These are phyloP conservation scores for Amylocarpus encephaloides DNA, from an alignment of 2,329 filamentous ascomycete genomes.

Conservation along the genomic window DNA sequence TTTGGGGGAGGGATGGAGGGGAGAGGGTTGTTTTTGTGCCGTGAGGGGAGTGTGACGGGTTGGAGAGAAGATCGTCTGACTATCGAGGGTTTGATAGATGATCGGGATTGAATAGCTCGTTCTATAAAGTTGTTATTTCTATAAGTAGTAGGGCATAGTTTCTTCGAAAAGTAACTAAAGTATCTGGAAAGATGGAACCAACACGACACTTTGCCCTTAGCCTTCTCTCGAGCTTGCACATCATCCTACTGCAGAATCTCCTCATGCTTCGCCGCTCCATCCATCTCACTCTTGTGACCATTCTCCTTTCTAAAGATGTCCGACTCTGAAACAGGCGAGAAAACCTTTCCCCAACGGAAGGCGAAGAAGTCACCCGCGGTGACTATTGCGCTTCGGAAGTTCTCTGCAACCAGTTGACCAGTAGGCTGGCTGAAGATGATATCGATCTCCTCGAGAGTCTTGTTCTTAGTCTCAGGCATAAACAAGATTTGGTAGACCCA, in stretches of 20 bases:
- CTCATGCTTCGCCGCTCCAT: constrained; percentile 14
- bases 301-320: constrained; percentile 27
- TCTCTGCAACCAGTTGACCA: constrained; percentile 53
- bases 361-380: constrained; percentile 24
- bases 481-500: constrained; percentile 69
- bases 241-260: constrained; percentile 11
- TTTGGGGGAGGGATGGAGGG: no score
- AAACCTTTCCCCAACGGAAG: constrained; percentile 28
- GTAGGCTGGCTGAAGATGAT: constrained; percentile 60
- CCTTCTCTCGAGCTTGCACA: neutral
- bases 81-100: no score
- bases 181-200: neutral
- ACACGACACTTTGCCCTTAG: neutral
- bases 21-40: no score
- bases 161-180: neutral
- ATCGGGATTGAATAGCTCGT: no score
- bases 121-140: neutral
- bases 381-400: constrained; percentile 35
- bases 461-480: constrained; percentile 68
- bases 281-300: constrained; percentile 20
- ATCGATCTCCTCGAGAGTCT: constrained; percentile 65
- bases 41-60: no score
- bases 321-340: constrained; percentile 24
- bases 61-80: no score
- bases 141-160: neutral